Evolutionary conservation across 768 basidiomycete species (phyloP), one percentile per base, ranked within the genome.

Genomic region (Myochromella boudieri): DNA sequence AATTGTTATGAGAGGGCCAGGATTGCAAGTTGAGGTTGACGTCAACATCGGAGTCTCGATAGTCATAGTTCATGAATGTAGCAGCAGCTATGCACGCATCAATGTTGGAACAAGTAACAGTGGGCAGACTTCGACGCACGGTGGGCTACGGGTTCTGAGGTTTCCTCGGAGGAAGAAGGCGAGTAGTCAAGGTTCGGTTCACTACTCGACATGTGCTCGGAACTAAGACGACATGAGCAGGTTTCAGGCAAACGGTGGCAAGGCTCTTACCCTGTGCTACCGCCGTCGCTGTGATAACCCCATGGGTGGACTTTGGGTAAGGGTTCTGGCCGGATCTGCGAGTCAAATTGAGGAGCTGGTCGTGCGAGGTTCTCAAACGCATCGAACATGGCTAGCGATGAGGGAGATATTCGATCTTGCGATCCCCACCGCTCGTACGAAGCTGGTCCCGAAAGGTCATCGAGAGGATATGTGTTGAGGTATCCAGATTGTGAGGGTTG

Each of bases 211-310:
- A 55, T 37, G 15, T 47, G 34, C 22, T 57, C 49, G n/a, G 56
- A 57, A 17, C 57, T 58, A 20, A 32, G 4, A 33, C 6, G 24
- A 20, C 41, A 28, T 37, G 33, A 37, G 1, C 40, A 34, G 7
- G 44, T 21, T 15, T 21, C 6, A 10, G 17, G 11, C 7, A 25
- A 22, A 25, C 22, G 15, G 25, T 38, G 17, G 7, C 20, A 27
- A 18, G 38, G 37, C 20, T 14, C 52, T 48, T 46, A 64, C 61
- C 60, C 52, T 14, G 61, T 56, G 28, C 61, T 62, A 26, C 25
- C 46, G 32, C 55, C 56, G 18, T 60, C 58, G 18, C 60, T 59
- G 7, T 55, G 51, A 44, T 55, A 59, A 40, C 52, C 51, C 56
- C 55, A 56, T 33, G 59, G 47, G 32, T 53, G 42, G 42, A 55